Conservation (phyloP, 1,284 basidiomycete genomes). For the Porodaedalea pini region DNA sequence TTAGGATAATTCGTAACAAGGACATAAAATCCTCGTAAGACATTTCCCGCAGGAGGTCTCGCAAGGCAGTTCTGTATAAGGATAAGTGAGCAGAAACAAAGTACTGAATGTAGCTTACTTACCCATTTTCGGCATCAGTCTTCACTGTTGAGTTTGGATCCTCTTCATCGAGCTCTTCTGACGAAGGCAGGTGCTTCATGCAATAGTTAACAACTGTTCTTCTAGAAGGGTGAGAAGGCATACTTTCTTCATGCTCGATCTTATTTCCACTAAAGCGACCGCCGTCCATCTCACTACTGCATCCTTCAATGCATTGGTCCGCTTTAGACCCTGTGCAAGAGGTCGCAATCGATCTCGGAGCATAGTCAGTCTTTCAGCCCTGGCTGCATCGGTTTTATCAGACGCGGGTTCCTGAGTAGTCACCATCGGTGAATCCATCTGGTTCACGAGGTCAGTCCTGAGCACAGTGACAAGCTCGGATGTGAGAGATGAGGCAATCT, state of each 20-base stretch:
- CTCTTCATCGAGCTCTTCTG: constrained; percentile 52
- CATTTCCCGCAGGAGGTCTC: constrained; percentile 63
- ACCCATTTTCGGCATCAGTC: constrained; percentile 35
- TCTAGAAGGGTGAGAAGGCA: constrained; percentile 23
- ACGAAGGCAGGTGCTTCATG: constrained; percentile 49
- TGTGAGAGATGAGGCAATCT: constrained; percentile 77
- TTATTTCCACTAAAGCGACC: constrained; percentile 65
- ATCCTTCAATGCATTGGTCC: constrained; percentile 72
- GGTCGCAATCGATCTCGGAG: constrained; percentile 65
- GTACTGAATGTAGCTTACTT: constrained; percentile 24
- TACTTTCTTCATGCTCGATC: constrained; percentile 58
- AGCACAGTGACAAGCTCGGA: constrained; percentile 73
- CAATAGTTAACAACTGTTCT: neutral
- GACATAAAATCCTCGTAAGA: constrained; percentile 66
- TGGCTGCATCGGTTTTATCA: neutral
- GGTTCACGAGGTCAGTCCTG: constrained; percentile 60
- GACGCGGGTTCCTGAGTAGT: neutral
- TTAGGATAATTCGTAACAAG: constrained; percentile 62
- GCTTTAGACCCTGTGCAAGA: constrained; percentile 69
- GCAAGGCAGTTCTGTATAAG: constrained; percentile 41
- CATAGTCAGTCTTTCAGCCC: constrained; percentile 27
- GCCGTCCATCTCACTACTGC: constrained; percentile 76
- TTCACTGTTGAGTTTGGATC: constrained; percentile 37
- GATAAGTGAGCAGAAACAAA: constrained; percentile 19
- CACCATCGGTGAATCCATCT: constrained; percentile 34